These are phyloP conservation scores for Spathaspora jeffriesii DNA, from an alignment of 1,139 yeast genomes.

Conservation along the genomic window DNA sequence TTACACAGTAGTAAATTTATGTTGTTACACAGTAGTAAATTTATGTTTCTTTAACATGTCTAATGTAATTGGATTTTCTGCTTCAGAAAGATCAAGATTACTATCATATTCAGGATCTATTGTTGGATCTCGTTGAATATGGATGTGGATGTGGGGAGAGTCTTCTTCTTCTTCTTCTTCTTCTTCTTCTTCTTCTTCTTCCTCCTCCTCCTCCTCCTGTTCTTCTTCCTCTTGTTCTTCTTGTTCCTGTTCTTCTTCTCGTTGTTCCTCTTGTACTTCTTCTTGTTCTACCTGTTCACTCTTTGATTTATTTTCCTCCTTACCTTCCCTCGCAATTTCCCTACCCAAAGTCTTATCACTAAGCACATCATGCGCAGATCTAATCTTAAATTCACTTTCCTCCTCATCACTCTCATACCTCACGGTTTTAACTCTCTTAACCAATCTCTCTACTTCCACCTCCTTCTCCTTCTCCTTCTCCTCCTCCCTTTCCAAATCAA, in stretches of 20 bases:
- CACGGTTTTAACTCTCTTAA: slow-evolving; percentile 20
- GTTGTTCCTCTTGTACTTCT: slow-evolving; percentile 4
- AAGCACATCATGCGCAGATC: slow-evolving; percentile 49
- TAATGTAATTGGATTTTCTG: slow-evolving; percentile 10
- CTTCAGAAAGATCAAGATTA: slow-evolving; percentile 22
- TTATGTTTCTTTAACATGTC: slow-evolving; percentile 8
- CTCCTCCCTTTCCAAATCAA: slow-evolving; percentile 31
- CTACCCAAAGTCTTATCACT: slow-evolving; percentile 12
- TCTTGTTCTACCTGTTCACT: slow-evolving; percentile 1
- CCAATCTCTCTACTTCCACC: slow-evolving; percentile 17
- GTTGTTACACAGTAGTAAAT: slow-evolving; percentile 7
- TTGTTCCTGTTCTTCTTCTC: slow-evolving; percentile 2
- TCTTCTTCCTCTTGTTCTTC: slow-evolving; percentile 6
- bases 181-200: slow-evolving; percentile 11
- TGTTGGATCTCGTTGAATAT: slow-evolving; percentile 18
- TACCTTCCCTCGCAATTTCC: neutral
- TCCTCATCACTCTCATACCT: slow-evolving; percentile 26
- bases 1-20: slow-evolving; percentile 4
- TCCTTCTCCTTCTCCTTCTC: slow-evolving; percentile 8
- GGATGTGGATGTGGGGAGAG: neutral
- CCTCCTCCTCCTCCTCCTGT: slow-evolving; percentile 8
- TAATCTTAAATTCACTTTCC: slow-evolving; percentile 43
- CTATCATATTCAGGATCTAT: slow-evolving; percentile 30
- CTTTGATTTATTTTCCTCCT: too few species aligned
- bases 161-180: neutral